Evolutionary conservation across 352 stramenopile genomes (phyloP), one percentile per base, ranked within the genome.

Genomic region (Pythium pectinolyticum): DNA sequence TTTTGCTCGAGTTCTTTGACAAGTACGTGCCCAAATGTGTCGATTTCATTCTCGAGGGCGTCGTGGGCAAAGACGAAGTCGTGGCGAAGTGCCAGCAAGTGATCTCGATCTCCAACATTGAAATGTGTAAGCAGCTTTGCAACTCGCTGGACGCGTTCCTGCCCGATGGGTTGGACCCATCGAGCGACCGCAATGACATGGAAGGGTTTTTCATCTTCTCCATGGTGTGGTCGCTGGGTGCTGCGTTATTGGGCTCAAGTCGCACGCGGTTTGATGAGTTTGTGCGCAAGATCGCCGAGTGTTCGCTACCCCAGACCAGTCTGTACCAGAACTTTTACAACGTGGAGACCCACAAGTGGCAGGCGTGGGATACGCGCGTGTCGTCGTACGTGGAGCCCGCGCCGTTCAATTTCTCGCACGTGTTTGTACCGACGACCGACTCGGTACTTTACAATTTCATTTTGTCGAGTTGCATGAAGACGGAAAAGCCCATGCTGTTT

Each of bases 381-480:
- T 77, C 82, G 5, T 72, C 72, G n/a, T 98, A 98, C 63, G 71
- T 80, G 10, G 89, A 98, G 68, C 95, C 95, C 6, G 76, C 80
- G 31, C 95, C 95, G 14, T 98, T 98, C 68, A 88, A 90, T 56
- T 98, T 98, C 65, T 92, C 90, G 12, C 80, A 96, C 25, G 90
- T 99, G n/a, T 97, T 98, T 53, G 95, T 98, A 1, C 95, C 95
- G 0, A 98, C 95, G 11, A 98, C 90, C 0, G 93, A 98, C 62
- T 97, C 90, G 25, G 89, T 98, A 8, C 68, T 97, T 58, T 98
- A 98, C 76, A 98, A 78, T 46, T 90, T 97, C 57, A 82, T 98
- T 24, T 69, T 98, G 0, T 71, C 84, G n/a, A 88, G 79, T 17
- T 85, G 94, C 39, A 95, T 93, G 74, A 79, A 86, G 11, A 90